These are phyloP conservation scores for Phytophthora sp. DNA, from an alignment of 352 stramenopile species.

Conservation along the genomic window DNA sequence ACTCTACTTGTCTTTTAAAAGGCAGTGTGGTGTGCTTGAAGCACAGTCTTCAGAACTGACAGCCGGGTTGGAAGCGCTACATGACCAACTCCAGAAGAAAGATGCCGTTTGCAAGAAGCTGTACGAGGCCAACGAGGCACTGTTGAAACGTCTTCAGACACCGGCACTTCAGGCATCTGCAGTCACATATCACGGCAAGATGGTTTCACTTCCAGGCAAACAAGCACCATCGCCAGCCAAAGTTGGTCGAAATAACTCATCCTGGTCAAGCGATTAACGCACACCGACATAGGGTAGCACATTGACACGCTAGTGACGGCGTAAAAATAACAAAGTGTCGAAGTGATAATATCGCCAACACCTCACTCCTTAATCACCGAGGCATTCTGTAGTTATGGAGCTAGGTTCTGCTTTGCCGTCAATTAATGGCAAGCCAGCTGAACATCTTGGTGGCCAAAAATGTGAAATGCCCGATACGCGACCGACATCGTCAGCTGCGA, in stretches of 20 bases:
- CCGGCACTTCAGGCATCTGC: constrained; percentile 13
- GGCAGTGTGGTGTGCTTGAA: constrained; percentile 52
- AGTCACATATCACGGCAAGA: neutral
- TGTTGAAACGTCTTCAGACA: constrained; percentile 49
- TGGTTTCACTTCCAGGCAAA: constrained; percentile 1
- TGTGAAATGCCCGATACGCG: neutral
- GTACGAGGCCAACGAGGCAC: constrained; percentile 67
- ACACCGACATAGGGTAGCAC: neutral
- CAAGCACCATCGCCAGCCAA: constrained; percentile 2
- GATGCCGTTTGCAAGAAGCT: constrained; percentile 64
- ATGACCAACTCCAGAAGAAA: constrained; percentile 55
- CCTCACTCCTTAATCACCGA: too few relatives aligned
- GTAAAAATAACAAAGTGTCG: constrained; percentile 32
- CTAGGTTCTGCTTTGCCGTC: constrained; percentile 15
- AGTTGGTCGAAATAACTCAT: neutral
- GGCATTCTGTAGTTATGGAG: constrained; percentile 20
- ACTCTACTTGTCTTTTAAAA: constrained; percentile 65
- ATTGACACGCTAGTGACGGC: neutral
- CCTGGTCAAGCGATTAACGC: constrained; percentile 1
- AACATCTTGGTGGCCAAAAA: neutral
- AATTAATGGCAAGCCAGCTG: constrained; percentile 6
- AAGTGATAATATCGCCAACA: too few relatives aligned
- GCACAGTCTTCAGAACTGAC: constrained; percentile 40
- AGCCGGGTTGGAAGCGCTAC: constrained; percentile 35
- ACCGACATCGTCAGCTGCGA: constrained; percentile 4